Base-by-base conservation (phyloP, 78 protist genomes). In the Guillardia theta region DNA sequence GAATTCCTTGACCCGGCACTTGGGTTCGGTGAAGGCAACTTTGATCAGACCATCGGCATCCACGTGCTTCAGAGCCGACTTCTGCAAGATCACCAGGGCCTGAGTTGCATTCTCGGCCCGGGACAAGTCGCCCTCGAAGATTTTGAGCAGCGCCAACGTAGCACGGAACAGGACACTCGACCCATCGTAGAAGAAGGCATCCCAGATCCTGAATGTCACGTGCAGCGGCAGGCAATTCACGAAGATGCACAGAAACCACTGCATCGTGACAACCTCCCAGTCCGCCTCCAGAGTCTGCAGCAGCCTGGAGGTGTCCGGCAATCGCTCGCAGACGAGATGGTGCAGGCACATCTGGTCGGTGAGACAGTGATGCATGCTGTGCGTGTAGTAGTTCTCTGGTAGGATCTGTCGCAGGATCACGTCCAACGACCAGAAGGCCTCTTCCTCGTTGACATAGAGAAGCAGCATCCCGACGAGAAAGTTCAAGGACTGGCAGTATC, bases 221-320 rank as follows among this genome's bases (percentile, higher is more conserved):
- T 37, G 58, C 1, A 80, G 37, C 33, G 90, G 90, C 0, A 80
- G 90, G 50, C 90, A 80, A 27, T 15, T 80, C 18, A 80, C 50
- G 90, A 43, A 43, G 24, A 80, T 15, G 48, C 90, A 80, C 44
- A 80, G 90, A 80, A 44, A 80, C 90, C 90, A 80, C 48, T 80
- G 30, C n/a, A 37, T 18, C 5, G 90, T 80, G 37, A 80, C 48
- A 27, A 80, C 53, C 83, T 70, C 36, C 83, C 83, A 70, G 83
- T 70, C 83, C 8, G 83, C 41, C 41, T 70, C 83, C 45, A 70
- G 41, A 4, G 21, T 36, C 45, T 33, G 33, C 46, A 24, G 12
- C n/a, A 24, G 9, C 45, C 4, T 1, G 45, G 1, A 1, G 41
- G 15, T 43, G 41, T 24, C 4, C n/a, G 45, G 33, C 27, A 70